These are phyloP conservation scores for Buxus sempervirens DNA, from an alignment of 164 flowering plant genomes.

Conservation along the genomic window DNA sequence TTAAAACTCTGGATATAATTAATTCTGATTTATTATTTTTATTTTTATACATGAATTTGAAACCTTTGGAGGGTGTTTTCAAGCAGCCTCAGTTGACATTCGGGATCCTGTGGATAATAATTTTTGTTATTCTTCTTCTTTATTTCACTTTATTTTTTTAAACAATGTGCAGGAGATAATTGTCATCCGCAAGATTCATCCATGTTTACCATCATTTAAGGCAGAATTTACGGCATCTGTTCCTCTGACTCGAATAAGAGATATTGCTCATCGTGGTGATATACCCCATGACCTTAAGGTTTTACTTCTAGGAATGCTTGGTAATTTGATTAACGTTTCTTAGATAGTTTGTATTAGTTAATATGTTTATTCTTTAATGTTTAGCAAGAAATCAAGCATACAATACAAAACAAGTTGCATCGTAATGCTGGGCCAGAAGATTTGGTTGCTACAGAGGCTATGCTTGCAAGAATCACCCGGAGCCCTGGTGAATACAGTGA, in stretches of 20 bases:
- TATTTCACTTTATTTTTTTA: background rate
- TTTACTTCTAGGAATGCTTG: slow-evolving; percentile 8
- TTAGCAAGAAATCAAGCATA: slow-evolving; percentile 98
- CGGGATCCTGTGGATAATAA: too few species aligned
- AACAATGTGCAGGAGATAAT: slow-evolving; percentile 60
- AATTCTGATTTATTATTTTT: too few species aligned
- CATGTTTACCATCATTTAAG: slow-evolving; percentile 92
- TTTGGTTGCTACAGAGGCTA: slow-evolving; percentile 89
- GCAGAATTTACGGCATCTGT: slow-evolving; percentile 97
- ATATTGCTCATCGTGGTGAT: slow-evolving; percentile 88
- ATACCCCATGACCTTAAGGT: slow-evolving; percentile 99
- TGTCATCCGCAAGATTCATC: slow-evolving; percentile 86
- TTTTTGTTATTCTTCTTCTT: background rate
- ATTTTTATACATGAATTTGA: too few species aligned
- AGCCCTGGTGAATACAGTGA: slow-evolving; percentile 86
- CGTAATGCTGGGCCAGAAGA: slow-evolving; percentile 99
- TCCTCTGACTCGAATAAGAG: slow-evolving; percentile 92
- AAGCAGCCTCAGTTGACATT: too few species aligned
- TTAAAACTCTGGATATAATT: too few species aligned
- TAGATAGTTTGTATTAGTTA: slow-evolving; percentile 3
- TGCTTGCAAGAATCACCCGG: slow-evolving; percentile 83
- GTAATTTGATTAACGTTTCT: background rate
- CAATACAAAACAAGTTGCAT: slow-evolving; percentile 98
- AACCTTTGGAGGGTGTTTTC: too few species aligned
- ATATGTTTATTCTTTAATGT: slow-evolving; percentile 9